These are phyloP conservation scores for Ophiostoma pallidulum DNA, from an alignment of 2,329 filamentous ascomycete genomes.

Conservation along the genomic window DNA sequence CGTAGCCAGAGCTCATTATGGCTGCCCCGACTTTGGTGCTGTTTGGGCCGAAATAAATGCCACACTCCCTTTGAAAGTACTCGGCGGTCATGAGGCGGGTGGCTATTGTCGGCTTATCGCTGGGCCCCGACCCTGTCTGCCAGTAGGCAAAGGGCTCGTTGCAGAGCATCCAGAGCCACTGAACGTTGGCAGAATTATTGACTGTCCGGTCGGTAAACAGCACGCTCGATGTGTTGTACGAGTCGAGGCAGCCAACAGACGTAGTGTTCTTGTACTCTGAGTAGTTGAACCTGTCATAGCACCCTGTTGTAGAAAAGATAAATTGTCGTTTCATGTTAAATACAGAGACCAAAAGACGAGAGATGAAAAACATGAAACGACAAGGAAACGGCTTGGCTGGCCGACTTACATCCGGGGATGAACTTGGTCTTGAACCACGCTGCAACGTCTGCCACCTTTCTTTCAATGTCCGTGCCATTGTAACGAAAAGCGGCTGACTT, in stretches of 20 bases:
- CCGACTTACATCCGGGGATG: slow-evolving; percentile 41
- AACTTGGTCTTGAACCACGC: slow-evolving; percentile 38
- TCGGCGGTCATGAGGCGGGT: slow-evolving; percentile 39
- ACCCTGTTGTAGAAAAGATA: too few relatives aligned
- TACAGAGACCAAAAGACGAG: too few relatives aligned
- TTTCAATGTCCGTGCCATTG: slow-evolving; percentile 39
- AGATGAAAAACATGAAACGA: too few relatives aligned
- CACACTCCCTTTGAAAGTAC: slow-evolving; percentile 49
- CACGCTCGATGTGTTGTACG: slow-evolving; percentile 38
- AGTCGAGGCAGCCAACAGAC: slow-evolving; percentile 43
- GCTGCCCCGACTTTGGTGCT: too few relatives aligned
- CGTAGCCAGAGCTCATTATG: too few relatives aligned
- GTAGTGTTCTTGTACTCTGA: slow-evolving; percentile 29
- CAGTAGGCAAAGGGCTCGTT: slow-evolving; percentile 54
- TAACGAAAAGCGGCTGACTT: slow-evolving; percentile 19
- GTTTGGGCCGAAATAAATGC: slow-evolving; percentile 43
- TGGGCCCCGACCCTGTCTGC: slow-evolving; percentile 44
- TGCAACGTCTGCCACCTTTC: slow-evolving; percentile 42
- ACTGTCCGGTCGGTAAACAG: slow-evolving; percentile 41
- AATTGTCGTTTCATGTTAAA: too few relatives aligned
- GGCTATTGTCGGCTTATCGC: slow-evolving; percentile 34
- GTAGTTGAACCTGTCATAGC: slow-evolving; percentile 40
- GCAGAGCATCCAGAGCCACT: slow-evolving; percentile 54
- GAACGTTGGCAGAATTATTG: slow-evolving; percentile 36
- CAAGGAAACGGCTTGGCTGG: too few relatives aligned